Conservation (phyloP, 768 basidiomycete genomes). For the Rhodosporidiobolus odoratus region DNA sequence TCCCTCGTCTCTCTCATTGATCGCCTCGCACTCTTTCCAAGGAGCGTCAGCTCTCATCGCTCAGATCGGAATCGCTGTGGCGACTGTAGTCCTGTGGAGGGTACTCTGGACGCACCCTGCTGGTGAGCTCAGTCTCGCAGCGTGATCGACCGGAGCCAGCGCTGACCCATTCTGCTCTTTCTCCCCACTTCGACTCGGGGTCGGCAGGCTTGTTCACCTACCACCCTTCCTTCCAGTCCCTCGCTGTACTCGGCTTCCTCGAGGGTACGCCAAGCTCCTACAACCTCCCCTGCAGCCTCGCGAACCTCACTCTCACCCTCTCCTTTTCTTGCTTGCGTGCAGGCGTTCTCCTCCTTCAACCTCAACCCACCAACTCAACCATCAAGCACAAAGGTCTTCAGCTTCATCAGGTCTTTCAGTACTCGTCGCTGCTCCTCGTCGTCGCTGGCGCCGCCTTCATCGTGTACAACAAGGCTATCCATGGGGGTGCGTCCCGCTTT, state of each 20-base stretch:
- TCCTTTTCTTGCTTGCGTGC: not conserved
- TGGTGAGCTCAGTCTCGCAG: too few species aligned
- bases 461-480: slow-evolving; percentile 38
- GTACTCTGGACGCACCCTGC: not conserved
- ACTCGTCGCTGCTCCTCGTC: slow-evolving; percentile 16
- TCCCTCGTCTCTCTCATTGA: not conserved
- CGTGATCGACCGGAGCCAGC: not conserved
- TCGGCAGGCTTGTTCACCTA: slow-evolving; percentile 35
- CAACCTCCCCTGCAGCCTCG: not conserved
- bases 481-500: slow-evolving; percentile 22
- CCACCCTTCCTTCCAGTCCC: slow-evolving; percentile 34
- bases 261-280: slow-evolving; percentile 34
- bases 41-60: not conserved
- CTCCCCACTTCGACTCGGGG: not conserved
- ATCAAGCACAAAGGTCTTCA: slow-evolving; percentile 31
- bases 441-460: slow-evolving; percentile 31
- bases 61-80: not conserved
- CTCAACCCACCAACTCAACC: slow-evolving; percentile 1
- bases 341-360: slow-evolving; percentile 39
- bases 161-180: not conserved
- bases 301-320: not conserved
- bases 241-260: slow-evolving; percentile 32
- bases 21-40: not conserved
- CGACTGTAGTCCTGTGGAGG: not conserved
- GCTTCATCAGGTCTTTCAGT: slow-evolving; percentile 38